A percentile compares a stretch with the other conserved stretches of the same genome.
These are phyloP conservation scores for Aspergillus bridgeri DNA, from an alignment of 495 filamentous ascomycete genomes.

Conservation along the genomic window DNA sequence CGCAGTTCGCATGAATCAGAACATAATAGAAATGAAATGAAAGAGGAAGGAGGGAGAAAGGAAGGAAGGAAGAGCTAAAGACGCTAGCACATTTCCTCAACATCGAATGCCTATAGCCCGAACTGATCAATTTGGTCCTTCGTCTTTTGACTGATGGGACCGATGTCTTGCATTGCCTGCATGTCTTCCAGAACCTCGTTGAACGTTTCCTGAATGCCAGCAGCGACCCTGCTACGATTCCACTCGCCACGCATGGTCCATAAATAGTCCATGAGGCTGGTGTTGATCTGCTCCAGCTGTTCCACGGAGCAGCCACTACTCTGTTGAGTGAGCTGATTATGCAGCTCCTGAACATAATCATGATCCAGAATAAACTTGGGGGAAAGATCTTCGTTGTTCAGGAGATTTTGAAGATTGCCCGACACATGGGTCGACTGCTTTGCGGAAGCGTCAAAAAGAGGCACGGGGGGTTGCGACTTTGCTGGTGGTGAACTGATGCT, in stretches of 20 bases:
- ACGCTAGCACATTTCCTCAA: not conserved
- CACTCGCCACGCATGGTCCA: conserved; percentile 76
- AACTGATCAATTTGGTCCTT: conserved; percentile 30
- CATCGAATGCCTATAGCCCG: not conserved
- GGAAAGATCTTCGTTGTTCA: conserved; percentile 46
- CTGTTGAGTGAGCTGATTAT: conserved; percentile 54
- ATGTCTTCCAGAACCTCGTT: conserved; percentile 82
- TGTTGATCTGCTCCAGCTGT: conserved; percentile 89
- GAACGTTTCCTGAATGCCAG: conserved; percentile 61
- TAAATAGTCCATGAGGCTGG: conserved; percentile 83
- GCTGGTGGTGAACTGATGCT: conserved; percentile 40
- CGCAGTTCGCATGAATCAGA: conserved; percentile 5
- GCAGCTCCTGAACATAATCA: conserved; percentile 49
- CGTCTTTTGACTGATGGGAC: conserved; percentile 39
- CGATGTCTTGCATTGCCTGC: conserved; percentile 58
- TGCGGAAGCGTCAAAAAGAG: conserved; percentile 40
- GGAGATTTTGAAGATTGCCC: conserved; percentile 37
- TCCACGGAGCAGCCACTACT: conserved; percentile 83
- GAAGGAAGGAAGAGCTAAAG: conserved; percentile 11
- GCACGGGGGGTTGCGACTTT: conserved; percentile 44
- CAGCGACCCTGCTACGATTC: conserved; percentile 71
- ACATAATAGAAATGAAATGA: no score
- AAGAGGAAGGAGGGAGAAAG: conserved; percentile 12
- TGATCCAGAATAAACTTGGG: conserved; percentile 56
- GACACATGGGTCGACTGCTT: conserved; percentile 26